phyloP scores from a whole-genome alignment of 164 flowering plant genomes.

The Dillenia suffruticosa region DNA sequence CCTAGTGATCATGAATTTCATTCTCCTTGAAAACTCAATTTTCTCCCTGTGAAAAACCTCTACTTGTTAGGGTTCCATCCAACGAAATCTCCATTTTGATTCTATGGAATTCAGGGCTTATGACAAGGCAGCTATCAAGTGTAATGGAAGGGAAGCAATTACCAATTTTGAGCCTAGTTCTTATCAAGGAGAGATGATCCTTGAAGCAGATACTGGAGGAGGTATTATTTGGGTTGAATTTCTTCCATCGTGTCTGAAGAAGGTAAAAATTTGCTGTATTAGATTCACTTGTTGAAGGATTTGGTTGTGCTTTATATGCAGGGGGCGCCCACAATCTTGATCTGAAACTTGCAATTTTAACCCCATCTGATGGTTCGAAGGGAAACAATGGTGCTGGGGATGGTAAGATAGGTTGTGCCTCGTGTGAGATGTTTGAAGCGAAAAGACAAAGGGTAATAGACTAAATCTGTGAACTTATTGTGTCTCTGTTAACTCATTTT shows the following conservation, averaged over 20 bases:
- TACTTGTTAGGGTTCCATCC: conserved; percentile 34
- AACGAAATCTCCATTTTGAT: conserved; percentile 33
- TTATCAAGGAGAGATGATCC: conserved; percentile 51
- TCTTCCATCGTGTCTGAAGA: no score
- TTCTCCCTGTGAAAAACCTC: conserved; percentile 17
- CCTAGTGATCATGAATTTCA: conserved; percentile 46
- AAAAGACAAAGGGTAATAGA: conserved; percentile 36
- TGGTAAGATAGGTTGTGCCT: conserved; percentile 20
- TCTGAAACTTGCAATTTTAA: conserved; percentile 59
- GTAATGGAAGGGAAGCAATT: conserved; percentile 86
- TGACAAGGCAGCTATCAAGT: conserved; percentile 90
- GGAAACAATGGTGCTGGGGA: conserved; percentile 18
- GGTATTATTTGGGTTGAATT: no score
- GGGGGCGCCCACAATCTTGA: conserved; percentile 48
- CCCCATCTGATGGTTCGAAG: conserved; percentile 28
- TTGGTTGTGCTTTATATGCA: conserved; percentile 9
- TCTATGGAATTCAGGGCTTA: conserved; percentile 84
- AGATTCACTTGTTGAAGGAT: no score
- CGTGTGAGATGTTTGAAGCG: conserved; percentile 23
- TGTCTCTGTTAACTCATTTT: no score
- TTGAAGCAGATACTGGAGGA: conserved; percentile 36
- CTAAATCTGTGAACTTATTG: no score
- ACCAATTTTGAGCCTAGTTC: conserved; percentile 84
- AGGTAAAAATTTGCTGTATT: no score
- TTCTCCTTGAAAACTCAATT: conserved; percentile 19